Conservation (phyloP, 177 flowering plant species). For the Vitis hybrid region DNA sequence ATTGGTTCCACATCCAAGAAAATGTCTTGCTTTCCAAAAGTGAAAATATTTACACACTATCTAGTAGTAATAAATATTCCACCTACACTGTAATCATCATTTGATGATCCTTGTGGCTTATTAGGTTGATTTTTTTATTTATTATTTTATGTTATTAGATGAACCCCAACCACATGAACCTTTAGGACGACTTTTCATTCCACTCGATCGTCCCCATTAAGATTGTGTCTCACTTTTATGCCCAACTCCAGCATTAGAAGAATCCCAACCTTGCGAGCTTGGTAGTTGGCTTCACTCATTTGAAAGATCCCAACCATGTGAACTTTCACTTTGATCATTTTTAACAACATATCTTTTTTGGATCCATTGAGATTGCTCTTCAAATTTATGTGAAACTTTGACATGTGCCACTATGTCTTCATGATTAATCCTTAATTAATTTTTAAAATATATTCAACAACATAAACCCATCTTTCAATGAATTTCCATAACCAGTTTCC, state of each 20-base stretch:
- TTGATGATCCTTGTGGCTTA: slow-evolving; percentile 29
- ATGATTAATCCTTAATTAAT: no score
- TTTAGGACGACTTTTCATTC: slow-evolving; percentile 23
- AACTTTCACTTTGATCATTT: slow-evolving; percentile 3
- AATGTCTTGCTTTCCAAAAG: slow-evolving; percentile 69
- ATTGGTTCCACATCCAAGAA: slow-evolving; percentile 64
- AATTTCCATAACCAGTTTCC: no score
- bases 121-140: slow-evolving; percentile 32
- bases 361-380: neutral
- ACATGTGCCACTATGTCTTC: no score
- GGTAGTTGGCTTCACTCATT: slow-evolving; percentile 7
- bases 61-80: slow-evolving; percentile 49
- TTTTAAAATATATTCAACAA: no score
- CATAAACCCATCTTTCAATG: no score
- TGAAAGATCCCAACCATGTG: slow-evolving; percentile 12
- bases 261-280: slow-evolving; percentile 23
- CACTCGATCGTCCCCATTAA: slow-evolving; percentile 22
- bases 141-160: slow-evolving; percentile 34
- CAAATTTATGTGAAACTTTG: no score
- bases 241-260: slow-evolving; percentile 12
- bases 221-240: slow-evolving; percentile 15
- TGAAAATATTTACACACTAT: slow-evolving; percentile 59
- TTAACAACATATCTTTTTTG: neutral
- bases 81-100: slow-evolving; percentile 26
- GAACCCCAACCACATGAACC: slow-evolving; percentile 37